phyloP scores from a whole-genome alignment of 441 rosid species.

The Breynia disticha region DNA sequence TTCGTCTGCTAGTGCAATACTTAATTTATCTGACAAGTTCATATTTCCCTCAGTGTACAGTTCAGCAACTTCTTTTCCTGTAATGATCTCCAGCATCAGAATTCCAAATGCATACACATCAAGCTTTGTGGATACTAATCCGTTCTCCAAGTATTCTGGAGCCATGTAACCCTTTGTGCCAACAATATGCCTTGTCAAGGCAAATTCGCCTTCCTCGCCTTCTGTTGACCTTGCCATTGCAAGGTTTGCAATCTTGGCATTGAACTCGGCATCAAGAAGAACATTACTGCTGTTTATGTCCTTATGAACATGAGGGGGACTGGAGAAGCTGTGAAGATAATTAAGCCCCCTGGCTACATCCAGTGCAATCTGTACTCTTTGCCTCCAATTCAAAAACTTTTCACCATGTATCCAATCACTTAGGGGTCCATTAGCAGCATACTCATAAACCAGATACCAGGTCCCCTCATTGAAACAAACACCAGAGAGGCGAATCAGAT shows the following conservation, averaged over 20 bases:
- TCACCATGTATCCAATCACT: constrained; percentile 51
- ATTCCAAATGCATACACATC: constrained; percentile 81
- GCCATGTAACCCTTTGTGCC: constrained; percentile 78
- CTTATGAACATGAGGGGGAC: constrained; percentile 59
- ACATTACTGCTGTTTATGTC: constrained; percentile 46
- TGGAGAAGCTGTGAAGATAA: constrained; percentile 63
- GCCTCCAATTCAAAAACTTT: constrained; percentile 40
- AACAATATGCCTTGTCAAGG: constrained; percentile 64
- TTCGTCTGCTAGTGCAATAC: constrained; percentile 15
- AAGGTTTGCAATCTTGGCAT: constrained; percentile 64
- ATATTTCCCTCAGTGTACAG: constrained; percentile 26
- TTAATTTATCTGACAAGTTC: constrained; percentile 21
- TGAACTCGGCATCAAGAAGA: constrained; percentile 49
- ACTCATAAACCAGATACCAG: constrained; percentile 73
- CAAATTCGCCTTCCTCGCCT: constrained; percentile 34
- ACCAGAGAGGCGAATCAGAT: constrained; percentile 59
- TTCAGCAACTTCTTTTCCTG: constrained; percentile 44
- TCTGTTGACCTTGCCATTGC: constrained; percentile 51
- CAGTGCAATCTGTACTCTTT: constrained; percentile 47
- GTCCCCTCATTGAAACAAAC: constrained; percentile 47
- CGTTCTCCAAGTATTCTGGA: constrained; percentile 75
- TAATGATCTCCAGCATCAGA: constrained; percentile 47
- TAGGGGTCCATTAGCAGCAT: constrained; percentile 51
- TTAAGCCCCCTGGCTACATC: constrained; percentile 72
- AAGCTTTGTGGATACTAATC: constrained; percentile 58